phyloP scores from a whole-genome alignment of 805 yeast species.

The Candida dajiaensis region DNA sequence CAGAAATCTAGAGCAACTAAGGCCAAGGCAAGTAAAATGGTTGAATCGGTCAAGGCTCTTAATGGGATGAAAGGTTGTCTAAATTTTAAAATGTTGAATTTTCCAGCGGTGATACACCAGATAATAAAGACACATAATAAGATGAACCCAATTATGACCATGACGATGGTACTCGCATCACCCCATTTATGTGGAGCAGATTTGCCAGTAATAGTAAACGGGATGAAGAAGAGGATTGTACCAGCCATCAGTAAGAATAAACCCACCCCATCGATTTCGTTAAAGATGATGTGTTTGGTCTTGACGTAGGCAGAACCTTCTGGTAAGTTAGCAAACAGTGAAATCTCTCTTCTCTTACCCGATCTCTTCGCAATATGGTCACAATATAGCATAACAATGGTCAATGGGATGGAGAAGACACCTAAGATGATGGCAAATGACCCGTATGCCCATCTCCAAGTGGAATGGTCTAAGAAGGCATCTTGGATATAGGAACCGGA shows the following conservation, averaged over 20 bases:
- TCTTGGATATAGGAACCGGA: slow-evolving; percentile 26
- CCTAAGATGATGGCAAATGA: slow-evolving; percentile 35
- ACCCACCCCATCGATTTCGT: slow-evolving; percentile 23
- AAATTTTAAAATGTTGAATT: slow-evolving; percentile 6
- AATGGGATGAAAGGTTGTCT: slow-evolving; percentile 24
- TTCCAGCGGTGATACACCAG: slow-evolving; percentile 17
- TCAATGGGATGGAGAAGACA: slow-evolving; percentile 18
- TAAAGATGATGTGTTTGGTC: slow-evolving; percentile 9
- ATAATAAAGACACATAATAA: slow-evolving; percentile 11
- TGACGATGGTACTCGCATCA: slow-evolving; percentile 18
- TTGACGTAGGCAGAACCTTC: slow-evolving; percentile 14
- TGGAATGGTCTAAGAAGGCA: slow-evolving; percentile 25
- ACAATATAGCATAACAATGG: slow-evolving; percentile 19
- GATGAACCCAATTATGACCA: slow-evolving; percentile 24
- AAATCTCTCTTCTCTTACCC: slow-evolving; percentile 9
- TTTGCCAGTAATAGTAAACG: slow-evolving; percentile 25
- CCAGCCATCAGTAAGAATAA: slow-evolving; percentile 18
- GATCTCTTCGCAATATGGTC: slow-evolving; percentile 16
- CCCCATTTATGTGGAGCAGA: slow-evolving; percentile 19
- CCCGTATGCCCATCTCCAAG: slow-evolving; percentile 49
- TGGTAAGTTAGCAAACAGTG: slow-evolving; percentile 13
- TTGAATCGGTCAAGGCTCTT: slow-evolving; percentile 16
- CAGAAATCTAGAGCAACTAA: slow-evolving; percentile 22
- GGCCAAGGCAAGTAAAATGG: slow-evolving; percentile 17
- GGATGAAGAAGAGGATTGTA: slow-evolving; percentile 23